Base-by-base conservation (phyloP, 2,329 filamentous ascomycete species). In the Fusarium gaditjirri region DNA sequence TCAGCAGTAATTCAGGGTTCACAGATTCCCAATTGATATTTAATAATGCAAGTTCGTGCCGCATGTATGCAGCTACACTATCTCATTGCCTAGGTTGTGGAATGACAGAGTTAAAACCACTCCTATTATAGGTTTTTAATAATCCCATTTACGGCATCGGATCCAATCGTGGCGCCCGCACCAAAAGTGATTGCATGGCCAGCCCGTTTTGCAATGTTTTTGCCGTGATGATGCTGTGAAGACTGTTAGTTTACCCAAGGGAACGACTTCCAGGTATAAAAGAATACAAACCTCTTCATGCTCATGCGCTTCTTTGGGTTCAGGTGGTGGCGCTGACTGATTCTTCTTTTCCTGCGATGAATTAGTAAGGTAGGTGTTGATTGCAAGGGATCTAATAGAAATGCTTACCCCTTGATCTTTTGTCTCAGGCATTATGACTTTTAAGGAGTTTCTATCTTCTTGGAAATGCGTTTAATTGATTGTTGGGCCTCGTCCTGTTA, bases 1-100 rank as follows among this genome's bases (percentile, higher is more conserved):
- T 3, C 13, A 41, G 7, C 5, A 14, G 21, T 1, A 41, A 16
- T 41, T 41, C 11, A 6, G n/a, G 13, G 6, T 41, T 8, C 1
- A 7, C 13, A 23, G 39, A n/a, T 14, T 8, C 23, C 16, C 8
- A 8, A 14, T 8, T 14, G 10, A n/a, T n/a, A 1, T 31, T 31
- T 3, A 3, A 0, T 31, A 5, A 12, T 2, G 7, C 2, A 2
- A 5, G 11, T 23, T 19, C 11, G 1, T 23, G n/a, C 3, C 5
- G 5, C 27, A 9, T 23, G 5, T 5, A 13, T 16, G 5, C 14
- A 7, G 3, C 9, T 1, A 9, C 5, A 11, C 8, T 9, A 13
- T 31, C 2, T 2, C 8, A 47, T n/a, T 5, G 3, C 21, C 7
- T 4, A 3, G 27, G 5, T 5, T 31, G 6, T n/a, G 6, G 7